These are phyloP conservation scores for Beauveria rudraprayagi DNA, from an alignment of 2,329 filamentous ascomycete species.

Conservation along the genomic window DNA sequence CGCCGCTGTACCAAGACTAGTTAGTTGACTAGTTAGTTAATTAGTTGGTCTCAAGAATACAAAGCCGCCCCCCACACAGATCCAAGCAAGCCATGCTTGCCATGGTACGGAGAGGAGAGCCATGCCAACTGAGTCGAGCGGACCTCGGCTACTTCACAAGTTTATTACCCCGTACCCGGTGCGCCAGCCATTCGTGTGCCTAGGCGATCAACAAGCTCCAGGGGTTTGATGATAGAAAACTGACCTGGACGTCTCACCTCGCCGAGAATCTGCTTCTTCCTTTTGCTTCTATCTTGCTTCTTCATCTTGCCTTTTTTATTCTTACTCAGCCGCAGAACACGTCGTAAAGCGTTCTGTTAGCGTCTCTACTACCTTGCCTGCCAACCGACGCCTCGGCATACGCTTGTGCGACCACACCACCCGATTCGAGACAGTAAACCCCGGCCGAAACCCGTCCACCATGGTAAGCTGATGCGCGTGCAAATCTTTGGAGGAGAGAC, in stretches of 20 bases:
- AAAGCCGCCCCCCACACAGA: not conserved
- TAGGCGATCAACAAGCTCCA: not conserved
- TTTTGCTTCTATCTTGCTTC: not conserved
- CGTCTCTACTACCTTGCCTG: not conserved
- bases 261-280: not conserved
- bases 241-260: not conserved
- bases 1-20: too few relatives aligned
- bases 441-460: not conserved
- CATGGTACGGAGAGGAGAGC: not conserved
- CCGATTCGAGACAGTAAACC: not conserved
- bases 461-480: conserved; percentile 6
- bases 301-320: not conserved
- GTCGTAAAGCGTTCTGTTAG: not conserved
- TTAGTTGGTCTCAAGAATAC: too few relatives aligned
- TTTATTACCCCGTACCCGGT: not conserved
- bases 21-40: too few relatives aligned
- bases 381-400: not conserved
- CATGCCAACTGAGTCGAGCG: not conserved
- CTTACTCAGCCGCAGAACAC: not conserved
- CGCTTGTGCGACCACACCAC: not conserved
- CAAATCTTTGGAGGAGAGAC: too few relatives aligned
- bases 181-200: not conserved
- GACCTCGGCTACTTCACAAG: not conserved
- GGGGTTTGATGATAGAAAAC: not conserved
- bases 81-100: not conserved